phyloP scores from a whole-genome alignment of 257 asterid genomes.

The Plantago ovata region DNA sequence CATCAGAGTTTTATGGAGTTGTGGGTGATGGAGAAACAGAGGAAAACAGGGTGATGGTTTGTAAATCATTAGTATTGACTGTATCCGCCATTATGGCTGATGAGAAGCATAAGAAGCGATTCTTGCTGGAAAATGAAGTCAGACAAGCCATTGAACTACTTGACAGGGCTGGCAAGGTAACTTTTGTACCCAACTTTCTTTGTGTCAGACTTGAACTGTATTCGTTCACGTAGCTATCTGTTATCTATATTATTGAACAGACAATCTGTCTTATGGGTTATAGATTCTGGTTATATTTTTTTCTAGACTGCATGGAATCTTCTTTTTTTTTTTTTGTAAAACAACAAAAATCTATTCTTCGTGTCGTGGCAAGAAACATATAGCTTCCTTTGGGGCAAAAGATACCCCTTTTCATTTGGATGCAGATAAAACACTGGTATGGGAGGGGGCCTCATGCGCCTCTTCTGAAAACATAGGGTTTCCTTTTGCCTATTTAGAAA shows the following conservation, averaged over 20 bases:
- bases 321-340: too few relatives aligned
- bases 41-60: constrained; percentile 49
- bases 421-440: too few relatives aligned
- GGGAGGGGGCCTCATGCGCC: too few relatives aligned
- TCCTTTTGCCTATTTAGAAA: too few relatives aligned
- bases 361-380: too few relatives aligned
- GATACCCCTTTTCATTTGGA: too few relatives aligned
- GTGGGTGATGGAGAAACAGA: constrained; percentile 50
- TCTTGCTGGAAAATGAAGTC: constrained; percentile 63
- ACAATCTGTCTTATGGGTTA: neutral
- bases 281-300: neutral
- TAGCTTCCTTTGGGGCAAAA: too few relatives aligned
- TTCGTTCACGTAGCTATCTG: neutral
- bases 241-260: too few relatives aligned
- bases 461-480: too few relatives aligned
- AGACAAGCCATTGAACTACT: constrained; percentile 64
- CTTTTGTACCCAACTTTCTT: neutral
- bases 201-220: neutral
- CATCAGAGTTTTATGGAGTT: constrained; percentile 64
- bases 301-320: too few relatives aligned
- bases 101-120: constrained; percentile 52
- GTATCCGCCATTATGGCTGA: constrained; percentile 72
- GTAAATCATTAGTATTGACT: constrained; percentile 63
- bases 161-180: constrained; percentile 88
- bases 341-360: too few relatives aligned